Evolutionary conservation across 352 stramenopile species (phyloP), one percentile per base, ranked within the genome.

Genomic region (Phytophthora agathidicida): DNA sequence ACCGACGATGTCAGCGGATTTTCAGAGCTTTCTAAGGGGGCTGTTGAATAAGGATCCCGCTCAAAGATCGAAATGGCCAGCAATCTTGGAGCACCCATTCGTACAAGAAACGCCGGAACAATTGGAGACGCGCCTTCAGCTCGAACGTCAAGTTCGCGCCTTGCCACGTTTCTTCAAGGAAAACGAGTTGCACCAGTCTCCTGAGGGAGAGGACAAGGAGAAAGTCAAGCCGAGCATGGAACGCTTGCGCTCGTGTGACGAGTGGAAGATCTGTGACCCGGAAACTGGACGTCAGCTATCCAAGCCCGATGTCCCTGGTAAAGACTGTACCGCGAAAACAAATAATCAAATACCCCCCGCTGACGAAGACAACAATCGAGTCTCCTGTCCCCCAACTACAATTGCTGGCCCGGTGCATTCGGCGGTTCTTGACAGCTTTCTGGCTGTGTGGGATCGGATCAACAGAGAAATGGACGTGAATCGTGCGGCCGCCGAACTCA

Each of bases 11-110:
- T 94, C 88, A 3, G 32, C 56, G 0, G 57, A 86, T 3, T 96
- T 98, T 44, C 77, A 89, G 36, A 87, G 72, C 28, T 98, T 98
- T 32, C 58, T 98, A 3, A 73, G 80, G 11, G 91, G 94, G 8
- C 56, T 98, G 13, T 60, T 98, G 26, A 91, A 87, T 38, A 98
- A 98, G 60, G 86, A 98, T 45, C 90, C 91, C 0, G 58, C 71
- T 14, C 72, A 83, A 35, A 77, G 94, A 31, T 70, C 98, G 14
- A 84, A 74, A 3, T 98, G 94, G 94, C 92, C 93, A 4, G 73
- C 91, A 26, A 93, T 98, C 28, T 67, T 98, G 10, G 17, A 83
- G 5, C 93, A 98, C 47, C 89, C 91, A 6, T 98, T 98, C 50
- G 82, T 98, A 16, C 57, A 73, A 2, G 89, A 98, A 68, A 96